Conservation (phyloP, 2,329 filamentous ascomycete genomes). For the Epichloe coenophiala region DNA sequence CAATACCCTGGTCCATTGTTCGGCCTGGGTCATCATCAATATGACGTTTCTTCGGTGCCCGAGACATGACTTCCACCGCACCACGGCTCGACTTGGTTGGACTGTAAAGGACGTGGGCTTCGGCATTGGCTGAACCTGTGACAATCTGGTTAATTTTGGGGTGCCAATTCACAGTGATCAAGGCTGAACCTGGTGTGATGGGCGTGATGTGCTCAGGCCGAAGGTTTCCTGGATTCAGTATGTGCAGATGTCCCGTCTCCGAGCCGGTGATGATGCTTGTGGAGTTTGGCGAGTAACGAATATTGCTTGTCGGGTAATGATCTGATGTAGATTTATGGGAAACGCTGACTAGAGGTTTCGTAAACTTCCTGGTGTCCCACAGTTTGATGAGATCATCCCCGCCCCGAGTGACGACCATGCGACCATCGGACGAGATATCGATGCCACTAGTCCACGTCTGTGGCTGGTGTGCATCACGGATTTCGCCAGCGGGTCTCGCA, state of each 20-base stretch:
- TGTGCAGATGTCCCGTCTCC: slow-evolving; percentile 71
- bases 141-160: slow-evolving; percentile 91
- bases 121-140: slow-evolving; percentile 81
- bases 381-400: slow-evolving; percentile 89
- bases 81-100: slow-evolving; percentile 70
- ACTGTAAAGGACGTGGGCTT: slow-evolving; percentile 83
- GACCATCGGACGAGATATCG: slow-evolving; percentile 80
- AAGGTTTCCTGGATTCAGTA: slow-evolving; percentile 85
- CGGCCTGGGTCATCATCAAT: slow-evolving; percentile 84
- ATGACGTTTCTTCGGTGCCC: slow-evolving; percentile 86
- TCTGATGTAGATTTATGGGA: slow-evolving; percentile 70
- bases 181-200: slow-evolving; percentile 69
- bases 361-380: slow-evolving; percentile 96
- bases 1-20: slow-evolving; percentile 70
- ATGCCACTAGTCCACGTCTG: slow-evolving; percentile 87
- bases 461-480: slow-evolving; percentile 67
- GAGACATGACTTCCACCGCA: slow-evolving; percentile 79
- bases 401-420: slow-evolving; percentile 79
- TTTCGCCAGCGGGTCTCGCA: slow-evolving; percentile 66
- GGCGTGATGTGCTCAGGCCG: slow-evolving; percentile 73
- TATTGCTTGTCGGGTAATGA: slow-evolving; percentile 73
- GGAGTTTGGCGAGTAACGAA: slow-evolving; percentile 75
- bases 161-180: slow-evolving; percentile 86
- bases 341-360: slow-evolving; percentile 68
- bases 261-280: slow-evolving; percentile 84